These are phyloP conservation scores for Alternaria sp. DNA, from an alignment of 2,329 filamentous ascomycete genomes.

Conservation along the genomic window DNA sequence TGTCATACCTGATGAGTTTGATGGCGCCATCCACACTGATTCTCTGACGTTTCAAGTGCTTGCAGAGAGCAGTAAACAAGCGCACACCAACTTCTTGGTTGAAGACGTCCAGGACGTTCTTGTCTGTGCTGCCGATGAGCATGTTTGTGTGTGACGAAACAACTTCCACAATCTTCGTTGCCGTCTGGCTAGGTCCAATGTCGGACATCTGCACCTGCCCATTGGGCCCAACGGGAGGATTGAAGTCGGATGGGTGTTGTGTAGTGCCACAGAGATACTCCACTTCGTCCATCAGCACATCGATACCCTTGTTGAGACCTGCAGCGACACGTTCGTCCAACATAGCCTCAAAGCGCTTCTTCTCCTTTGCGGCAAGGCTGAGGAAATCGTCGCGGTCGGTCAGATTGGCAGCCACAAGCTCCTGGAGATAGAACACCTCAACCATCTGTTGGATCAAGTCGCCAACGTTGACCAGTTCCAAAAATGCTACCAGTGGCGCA, in stretches of 20 bases:
- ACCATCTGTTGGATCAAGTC: constrained; percentile 99
- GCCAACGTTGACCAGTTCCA: constrained; percentile 96
- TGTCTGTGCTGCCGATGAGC: constrained; percentile 93
- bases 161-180: constrained; percentile 79
- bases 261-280: constrained; percentile 92
- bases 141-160: constrained; percentile 89
- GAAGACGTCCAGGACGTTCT: constrained; percentile 97
- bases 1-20: constrained; percentile 74
- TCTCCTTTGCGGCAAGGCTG: constrained; percentile 87
- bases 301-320: constrained; percentile 95
- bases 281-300: constrained; percentile 97
- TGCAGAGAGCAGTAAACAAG: constrained; percentile 89
- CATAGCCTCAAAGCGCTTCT: constrained; percentile 99
- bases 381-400: constrained; percentile 94
- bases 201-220: constrained; percentile 53
- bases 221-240: constrained; percentile 63
- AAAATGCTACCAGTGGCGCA: constrained; percentile 90
- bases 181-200: constrained; percentile 79
- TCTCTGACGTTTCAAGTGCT: constrained; percentile 95
- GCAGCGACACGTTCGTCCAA: constrained; percentile 95
- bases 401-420: constrained; percentile 80
- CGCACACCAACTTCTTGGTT: constrained; percentile 96
- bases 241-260: constrained; percentile 87
- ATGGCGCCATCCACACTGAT: constrained; percentile 88
- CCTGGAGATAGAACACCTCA: constrained; percentile 97